Conservation (phyloP, 352 stramenopile species). For the Phytopythium oedochilum region DNA sequence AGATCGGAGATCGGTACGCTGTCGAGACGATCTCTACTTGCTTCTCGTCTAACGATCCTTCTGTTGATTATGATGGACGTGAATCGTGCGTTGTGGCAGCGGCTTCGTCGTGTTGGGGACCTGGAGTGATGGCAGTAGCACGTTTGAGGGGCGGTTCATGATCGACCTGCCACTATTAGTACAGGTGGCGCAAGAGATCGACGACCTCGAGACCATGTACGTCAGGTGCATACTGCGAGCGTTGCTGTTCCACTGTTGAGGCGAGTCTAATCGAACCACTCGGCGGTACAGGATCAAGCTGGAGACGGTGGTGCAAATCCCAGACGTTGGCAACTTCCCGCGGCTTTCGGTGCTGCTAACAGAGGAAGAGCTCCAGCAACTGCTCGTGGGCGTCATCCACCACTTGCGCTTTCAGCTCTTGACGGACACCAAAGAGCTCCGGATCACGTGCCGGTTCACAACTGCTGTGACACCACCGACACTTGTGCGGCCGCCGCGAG, state of each 20-base stretch:
- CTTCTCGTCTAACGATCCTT: background rate
- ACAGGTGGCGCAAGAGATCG: constrained; percentile 48
- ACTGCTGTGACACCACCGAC: background rate
- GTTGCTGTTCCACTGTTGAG: no score
- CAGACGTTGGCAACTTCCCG: constrained; percentile 54
- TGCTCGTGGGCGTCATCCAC: constrained; percentile 58
- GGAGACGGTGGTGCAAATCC: constrained; percentile 44
- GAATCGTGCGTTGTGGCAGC: no score
- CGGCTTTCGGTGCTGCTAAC: constrained; percentile 52
- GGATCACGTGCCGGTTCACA: constrained; percentile 13
- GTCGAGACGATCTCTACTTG: background rate
- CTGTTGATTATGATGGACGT: background rate
- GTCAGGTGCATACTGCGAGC: constrained; percentile 6
- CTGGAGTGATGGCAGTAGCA: constrained; percentile 26
- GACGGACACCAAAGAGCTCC: constrained; percentile 10
- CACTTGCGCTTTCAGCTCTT: constrained; percentile 38
- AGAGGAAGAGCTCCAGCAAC: constrained; percentile 51
- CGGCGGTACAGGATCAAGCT: constrained; percentile 57
- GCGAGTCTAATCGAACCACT: no score
- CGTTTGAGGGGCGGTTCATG: constrained; percentile 22
- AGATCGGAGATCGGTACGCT: constrained; percentile 44
- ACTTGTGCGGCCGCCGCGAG: background rate
- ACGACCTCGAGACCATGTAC: constrained; percentile 72
- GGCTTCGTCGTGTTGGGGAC: constrained; percentile 41
- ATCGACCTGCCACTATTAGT: constrained; percentile 29